These are phyloP conservation scores for Oropetium thomaeum DNA, from an alignment of 176 grass and related monocot species.

Conservation along the genomic window DNA sequence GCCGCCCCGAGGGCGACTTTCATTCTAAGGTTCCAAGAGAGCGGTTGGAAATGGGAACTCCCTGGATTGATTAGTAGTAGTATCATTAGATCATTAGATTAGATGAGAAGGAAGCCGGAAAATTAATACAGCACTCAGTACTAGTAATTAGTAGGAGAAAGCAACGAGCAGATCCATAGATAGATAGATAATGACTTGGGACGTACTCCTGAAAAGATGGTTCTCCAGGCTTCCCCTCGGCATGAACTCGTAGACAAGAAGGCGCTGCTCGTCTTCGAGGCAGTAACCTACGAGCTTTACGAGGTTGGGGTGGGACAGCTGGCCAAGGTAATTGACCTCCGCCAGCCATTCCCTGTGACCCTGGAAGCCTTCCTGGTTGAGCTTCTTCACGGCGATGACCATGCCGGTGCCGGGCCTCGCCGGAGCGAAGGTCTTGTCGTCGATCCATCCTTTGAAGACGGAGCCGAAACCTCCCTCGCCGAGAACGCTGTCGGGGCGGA, in stretches of 20 bases:
- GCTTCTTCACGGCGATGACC: constrained; percentile 86
- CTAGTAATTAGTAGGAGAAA: too few species aligned
- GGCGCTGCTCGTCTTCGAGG: constrained; percentile 75
- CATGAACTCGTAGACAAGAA: constrained; percentile 91
- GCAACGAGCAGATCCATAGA: neutral
- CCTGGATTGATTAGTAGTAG: too few species aligned
- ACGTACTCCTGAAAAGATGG: constrained; percentile 79
- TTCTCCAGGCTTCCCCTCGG: constrained; percentile 85
- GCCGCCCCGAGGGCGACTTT: constrained; percentile 80
- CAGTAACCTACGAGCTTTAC: constrained; percentile 78
- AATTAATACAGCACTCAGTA: too few species aligned
- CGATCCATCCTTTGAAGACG: constrained; percentile 86
- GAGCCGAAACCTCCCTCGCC: constrained; percentile 87
- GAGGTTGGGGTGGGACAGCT: constrained; percentile 65
- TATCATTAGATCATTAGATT: too few species aligned
- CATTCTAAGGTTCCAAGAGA: constrained; percentile 85
- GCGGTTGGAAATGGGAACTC: constrained; percentile 64
- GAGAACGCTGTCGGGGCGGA: constrained; percentile 71
- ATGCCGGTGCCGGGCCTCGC: constrained; percentile 70
- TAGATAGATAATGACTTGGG: neutral
- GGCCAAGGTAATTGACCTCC: constrained; percentile 75
- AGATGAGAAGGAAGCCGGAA: too few species aligned
- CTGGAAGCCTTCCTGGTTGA: constrained; percentile 83
- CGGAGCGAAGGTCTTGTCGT: constrained; percentile 55
- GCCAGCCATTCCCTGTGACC: constrained; percentile 89